Percentiles rank a stretch among this genome's conserved stretches.
Conservation (phyloP, 306 rosid genomes). For the Sicyos edulis region DNA sequence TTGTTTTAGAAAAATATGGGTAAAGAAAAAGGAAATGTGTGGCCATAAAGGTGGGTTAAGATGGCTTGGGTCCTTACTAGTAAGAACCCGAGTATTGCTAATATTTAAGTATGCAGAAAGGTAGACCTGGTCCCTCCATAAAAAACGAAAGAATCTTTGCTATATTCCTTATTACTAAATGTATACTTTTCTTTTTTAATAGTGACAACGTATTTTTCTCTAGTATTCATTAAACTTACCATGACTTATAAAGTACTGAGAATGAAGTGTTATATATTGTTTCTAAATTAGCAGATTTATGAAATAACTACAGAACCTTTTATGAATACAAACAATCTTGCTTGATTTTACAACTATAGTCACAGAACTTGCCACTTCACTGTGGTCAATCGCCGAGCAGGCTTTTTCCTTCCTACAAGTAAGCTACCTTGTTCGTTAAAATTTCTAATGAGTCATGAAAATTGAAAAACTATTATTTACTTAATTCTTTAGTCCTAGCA, state of each 20-base stretch:
- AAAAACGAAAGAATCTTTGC: no score
- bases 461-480: background rate
- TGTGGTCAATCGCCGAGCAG: background rate
- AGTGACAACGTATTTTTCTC: no score
- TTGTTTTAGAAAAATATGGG: no score
- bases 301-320: background rate
- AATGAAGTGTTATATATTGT: background rate
- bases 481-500: slow-evolving; percentile 1
- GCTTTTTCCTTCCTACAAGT: background rate
- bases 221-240: background rate
- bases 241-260: background rate
- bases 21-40: no score
- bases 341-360: slow-evolving; percentile 5
- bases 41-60: no score
- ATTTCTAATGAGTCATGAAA: background rate
- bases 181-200: background rate
- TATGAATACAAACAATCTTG: background rate
- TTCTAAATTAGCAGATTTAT: background rate
- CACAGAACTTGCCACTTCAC: background rate
- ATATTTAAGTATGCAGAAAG: background rate
- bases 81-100: no score
- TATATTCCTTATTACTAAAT: background rate
- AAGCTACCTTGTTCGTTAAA: background rate
- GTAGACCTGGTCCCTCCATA: background rate
- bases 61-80: no score